phyloP scores from a whole-genome alignment of 129 eudicot species.

The Arctium lappa region DNA sequence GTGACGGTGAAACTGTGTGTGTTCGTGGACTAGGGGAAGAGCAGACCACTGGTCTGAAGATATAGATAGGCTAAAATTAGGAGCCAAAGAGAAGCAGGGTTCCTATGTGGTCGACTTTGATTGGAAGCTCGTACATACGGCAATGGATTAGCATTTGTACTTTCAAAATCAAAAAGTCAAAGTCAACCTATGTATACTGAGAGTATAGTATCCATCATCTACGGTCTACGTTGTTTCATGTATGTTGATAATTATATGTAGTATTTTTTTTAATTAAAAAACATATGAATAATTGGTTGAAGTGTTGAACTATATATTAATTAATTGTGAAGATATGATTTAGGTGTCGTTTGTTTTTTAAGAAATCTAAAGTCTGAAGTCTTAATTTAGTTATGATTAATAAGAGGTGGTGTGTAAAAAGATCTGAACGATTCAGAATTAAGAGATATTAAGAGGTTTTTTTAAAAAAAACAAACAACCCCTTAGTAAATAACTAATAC shows the following conservation, averaged over 20 bases:
- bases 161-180: constrained; percentile 5
- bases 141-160: not conserved
- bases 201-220: not conserved
- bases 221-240: constrained; percentile 13
- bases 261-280: too few relatives aligned
- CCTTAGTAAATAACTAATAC: too few relatives aligned
- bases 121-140: not conserved
- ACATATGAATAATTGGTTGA: too few relatives aligned
- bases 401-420: too few relatives aligned
- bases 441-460: too few relatives aligned
- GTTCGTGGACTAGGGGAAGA: constrained; percentile 6
- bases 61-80: constrained; percentile 19
- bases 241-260: not conserved
- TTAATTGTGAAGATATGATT: too few relatives aligned
- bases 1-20: constrained; percentile 23
- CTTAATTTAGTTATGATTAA: too few relatives aligned
- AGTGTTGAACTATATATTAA: too few relatives aligned
- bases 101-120: constrained; percentile 23
- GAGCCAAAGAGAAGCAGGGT: constrained; percentile 20
- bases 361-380: too few relatives aligned
- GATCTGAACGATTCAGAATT: too few relatives aligned
- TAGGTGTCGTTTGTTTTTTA: too few relatives aligned
- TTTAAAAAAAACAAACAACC: too few relatives aligned
- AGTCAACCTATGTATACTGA: constrained; percentile 15
- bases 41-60: constrained; percentile 17